Base-by-base conservation (phyloP, 345 rosid genomes). In the Euphorbia pulcherrima region DNA sequence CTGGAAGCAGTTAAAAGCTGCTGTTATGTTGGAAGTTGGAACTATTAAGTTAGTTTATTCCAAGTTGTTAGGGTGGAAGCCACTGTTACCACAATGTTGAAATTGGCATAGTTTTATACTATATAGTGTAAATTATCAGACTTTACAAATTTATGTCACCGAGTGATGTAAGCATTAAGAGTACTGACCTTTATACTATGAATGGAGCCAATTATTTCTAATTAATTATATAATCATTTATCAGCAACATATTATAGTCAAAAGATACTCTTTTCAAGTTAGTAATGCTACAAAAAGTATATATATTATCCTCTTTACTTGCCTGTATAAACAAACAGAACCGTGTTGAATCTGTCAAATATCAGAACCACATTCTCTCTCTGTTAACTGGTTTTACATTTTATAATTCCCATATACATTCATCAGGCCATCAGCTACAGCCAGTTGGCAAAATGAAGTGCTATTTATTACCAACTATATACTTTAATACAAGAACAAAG, bases 301-400 rank as follows among this genome's bases (percentile, higher is more conserved):
- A 10, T 2, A 12, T 44, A 7, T 11, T 12, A 12, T 44, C 18
- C 4, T 33, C 7, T 48, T 48, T 12, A 48, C n/a, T 44, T 48
- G 14, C 12, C 12, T 8, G 4, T 30, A 11, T 8, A 60, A 2
- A 60, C 7, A 16, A 1, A 5, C 37, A 23, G 21, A 28, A 26
- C 35, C 67, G 23, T 26, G 67, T 62, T 44, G 67, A 62, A 23
- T 62, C 8, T 62, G 53, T 62, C 53, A 62, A 44, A 14, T 2
- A 44, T 62, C 44, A 39, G 13, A 40, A 41, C 11, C 10, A 39
- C 48, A 39, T n/a, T 8, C 29, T 24, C 29, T 35, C 51, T 62
- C 20, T 39, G 50, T 39, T 51, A 60, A n/a, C 47, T 37, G 48
- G 17, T 39, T 60, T 39, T 60, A n/a, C 39, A 57, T 28, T 57